Conservation (phyloP, 2,329 filamentous ascomycete genomes). For the Penicillium sp. region DNA sequence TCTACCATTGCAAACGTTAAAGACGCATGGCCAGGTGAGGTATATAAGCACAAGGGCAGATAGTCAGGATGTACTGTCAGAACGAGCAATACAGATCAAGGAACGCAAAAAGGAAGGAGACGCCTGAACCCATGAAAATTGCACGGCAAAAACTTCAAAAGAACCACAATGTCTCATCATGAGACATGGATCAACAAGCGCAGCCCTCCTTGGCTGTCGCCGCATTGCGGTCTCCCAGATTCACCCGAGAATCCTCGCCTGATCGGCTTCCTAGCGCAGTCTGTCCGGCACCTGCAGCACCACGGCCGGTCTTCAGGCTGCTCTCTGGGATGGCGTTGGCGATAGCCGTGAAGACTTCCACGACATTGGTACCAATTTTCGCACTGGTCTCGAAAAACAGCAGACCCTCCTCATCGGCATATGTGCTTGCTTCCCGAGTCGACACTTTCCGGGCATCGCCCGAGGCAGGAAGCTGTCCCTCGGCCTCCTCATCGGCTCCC, state of each 20-base stretch:
- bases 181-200: conserved; percentile 66
- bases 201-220: conserved; percentile 85
- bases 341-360: conserved; percentile 96
- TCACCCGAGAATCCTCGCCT: conserved; percentile 68
- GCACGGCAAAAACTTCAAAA: conserved; percentile 15
- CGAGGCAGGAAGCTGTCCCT: conserved; percentile 63
- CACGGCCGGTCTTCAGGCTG: conserved; percentile 84
- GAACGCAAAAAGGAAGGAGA: conserved; percentile 12
- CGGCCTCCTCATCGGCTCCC: conserved; percentile 54
- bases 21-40: conserved; percentile 10
- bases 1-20: conserved; percentile 4
- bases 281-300: conserved; percentile 64
- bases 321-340: conserved; percentile 98
- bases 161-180: neutral
- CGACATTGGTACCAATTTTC: conserved; percentile 92
- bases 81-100: conserved; percentile 8
- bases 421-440: conserved; percentile 86
- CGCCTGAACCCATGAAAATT: conserved; percentile 27
- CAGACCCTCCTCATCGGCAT: conserved; percentile 91
- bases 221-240: conserved; percentile 73
- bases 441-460: conserved; percentile 84
- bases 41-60: conserved; percentile 15
- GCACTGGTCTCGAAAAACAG: conserved; percentile 98
- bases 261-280: conserved; percentile 57
- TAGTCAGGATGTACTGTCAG: conserved; percentile 1